Base-by-base conservation (phyloP, 2,329 filamentous ascomycete species). In the Drechslerella dactyloides region DNA sequence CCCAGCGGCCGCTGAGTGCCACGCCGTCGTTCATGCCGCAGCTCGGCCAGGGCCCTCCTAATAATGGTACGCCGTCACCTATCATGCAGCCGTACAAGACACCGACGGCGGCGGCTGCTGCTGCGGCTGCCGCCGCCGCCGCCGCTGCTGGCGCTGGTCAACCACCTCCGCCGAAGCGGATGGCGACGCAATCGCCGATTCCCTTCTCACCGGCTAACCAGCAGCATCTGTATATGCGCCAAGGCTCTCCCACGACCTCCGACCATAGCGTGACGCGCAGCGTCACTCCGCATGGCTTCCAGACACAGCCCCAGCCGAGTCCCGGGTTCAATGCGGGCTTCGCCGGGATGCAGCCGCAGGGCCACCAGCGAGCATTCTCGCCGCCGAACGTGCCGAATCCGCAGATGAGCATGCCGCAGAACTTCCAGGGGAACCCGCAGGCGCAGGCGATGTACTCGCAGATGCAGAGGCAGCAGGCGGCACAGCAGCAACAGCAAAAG, bases 151-250 rank as follows among this genome's bases (percentile, higher is more conserved):
- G 57, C n/a, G 52, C 65, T 53, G 53, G 66, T 37, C 66, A 70
- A 54, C 65, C 65, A n/a, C 65, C 65, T 60, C 66, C 89, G 13
- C 88, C 89, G 42, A 90, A 92, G 78, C 84, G 92, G 77, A 91
- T 97, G 79, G 89, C 92, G 75, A 97, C 93, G 51, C 89, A 91
- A 48, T 97, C 94, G 33, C 93, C 94, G 2, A 93, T 94, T 79
- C 91, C 91, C 0, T 96, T 96, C 79, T 93, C 90, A 1, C 90
- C 90, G 15, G 87, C 88, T 65, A 84, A 85, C 33, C 88, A 89
- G 75, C 89, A 90, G 58, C 76, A 77, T 54, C 73, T 74, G 77
- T 90, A 91, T 76, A 85, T 83, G 40, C 81, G 85, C 15, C 90
- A 93, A 77, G 85, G 88, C 69, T 94, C 91, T 1, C 90, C 91